Percentiles rank a stretch among this genome's conserved stretches.
Evolutionary conservation across 2,329 filamentous ascomycete genomes (phyloP).

Genomic region (Aspergillus quadrilineatus): DNA sequence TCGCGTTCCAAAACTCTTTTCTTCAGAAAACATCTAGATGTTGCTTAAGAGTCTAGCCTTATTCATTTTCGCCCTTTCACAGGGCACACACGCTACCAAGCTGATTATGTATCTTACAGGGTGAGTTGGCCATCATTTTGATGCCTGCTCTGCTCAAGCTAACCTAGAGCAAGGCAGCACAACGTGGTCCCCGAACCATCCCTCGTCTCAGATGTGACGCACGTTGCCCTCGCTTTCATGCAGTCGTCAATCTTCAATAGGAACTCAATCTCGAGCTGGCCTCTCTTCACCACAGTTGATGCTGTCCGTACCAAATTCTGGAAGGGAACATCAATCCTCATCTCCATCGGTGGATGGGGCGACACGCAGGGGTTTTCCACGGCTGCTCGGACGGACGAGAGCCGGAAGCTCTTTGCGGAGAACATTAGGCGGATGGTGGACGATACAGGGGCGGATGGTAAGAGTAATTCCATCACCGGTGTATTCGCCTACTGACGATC

Average conservation of each 20-base stretch:
- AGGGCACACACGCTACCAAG: background rate
- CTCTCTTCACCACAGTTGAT: conserved; percentile 6
- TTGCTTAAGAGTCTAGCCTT: background rate
- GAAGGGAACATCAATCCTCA: background rate
- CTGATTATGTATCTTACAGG: background rate
- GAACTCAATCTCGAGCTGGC: background rate
- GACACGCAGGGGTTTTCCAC: conserved; percentile 7
- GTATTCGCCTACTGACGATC: background rate
- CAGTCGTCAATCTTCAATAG: conserved; percentile 2
- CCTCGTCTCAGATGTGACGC: background rate
- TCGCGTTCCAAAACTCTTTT: no score
- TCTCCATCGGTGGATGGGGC: conserved; percentile 9
- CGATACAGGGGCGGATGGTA: conserved; percentile 8
- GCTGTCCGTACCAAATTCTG: background rate
- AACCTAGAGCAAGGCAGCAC: background rate
- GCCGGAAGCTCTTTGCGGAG: conserved; percentile 2
- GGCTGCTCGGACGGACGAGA: conserved; percentile 1
- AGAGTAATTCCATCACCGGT: background rate
- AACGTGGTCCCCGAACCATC: conserved; percentile 1
- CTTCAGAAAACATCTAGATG: background rate
- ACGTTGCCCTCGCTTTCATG: conserved; percentile 9
- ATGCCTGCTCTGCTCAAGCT: background rate
- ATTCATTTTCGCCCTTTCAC: background rate
- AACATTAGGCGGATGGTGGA: conserved; percentile 9
- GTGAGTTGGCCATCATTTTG: background rate